phyloP scores from a whole-genome alignment of 1,284 basidiomycete genomes.

The Coriolopsis trogii region DNA sequence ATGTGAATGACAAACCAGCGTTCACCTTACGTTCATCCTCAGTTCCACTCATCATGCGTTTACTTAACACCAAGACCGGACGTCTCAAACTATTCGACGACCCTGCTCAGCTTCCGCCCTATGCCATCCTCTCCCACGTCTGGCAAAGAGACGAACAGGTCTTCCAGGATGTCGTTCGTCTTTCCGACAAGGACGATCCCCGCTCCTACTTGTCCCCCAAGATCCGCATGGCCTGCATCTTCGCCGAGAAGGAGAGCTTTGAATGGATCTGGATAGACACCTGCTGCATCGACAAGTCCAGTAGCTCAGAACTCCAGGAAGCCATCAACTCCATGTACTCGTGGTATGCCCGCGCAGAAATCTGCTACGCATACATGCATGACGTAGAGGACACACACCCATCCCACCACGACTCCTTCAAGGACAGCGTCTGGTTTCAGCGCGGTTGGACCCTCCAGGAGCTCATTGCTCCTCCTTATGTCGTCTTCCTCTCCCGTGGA shows the following conservation, averaged over 20 bases:
- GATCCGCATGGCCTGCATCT: background rate
- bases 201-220: background rate
- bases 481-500: slow-evolving; percentile 4
- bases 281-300: slow-evolving; percentile 17
- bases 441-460: slow-evolving; percentile 13
- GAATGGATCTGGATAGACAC: slow-evolving; percentile 13
- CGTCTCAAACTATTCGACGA: background rate
- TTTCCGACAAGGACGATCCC: background rate
- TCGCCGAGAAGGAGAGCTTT: background rate
- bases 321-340: slow-evolving; percentile 20
- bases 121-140: slow-evolving; percentile 10
- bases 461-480: slow-evolving; percentile 6
- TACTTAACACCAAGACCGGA: background rate
- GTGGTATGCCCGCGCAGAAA: slow-evolving; percentile 4
- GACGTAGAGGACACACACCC: slow-evolving; percentile 8
- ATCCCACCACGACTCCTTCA: slow-evolving; percentile 1
- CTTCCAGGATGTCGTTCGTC: background rate
- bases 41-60: no score
- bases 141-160: background rate
- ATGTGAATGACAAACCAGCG: no score
- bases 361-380: slow-evolving; percentile 8
- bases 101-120: background rate
- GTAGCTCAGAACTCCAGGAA: slow-evolving; percentile 12
- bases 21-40: no score
- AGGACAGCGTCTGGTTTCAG: slow-evolving; percentile 4